Percentiles rank a stretch among this genome's conserved stretches.
Conservation (phyloP, 331 rosid species). For the Pyracantha coccinea region DNA sequence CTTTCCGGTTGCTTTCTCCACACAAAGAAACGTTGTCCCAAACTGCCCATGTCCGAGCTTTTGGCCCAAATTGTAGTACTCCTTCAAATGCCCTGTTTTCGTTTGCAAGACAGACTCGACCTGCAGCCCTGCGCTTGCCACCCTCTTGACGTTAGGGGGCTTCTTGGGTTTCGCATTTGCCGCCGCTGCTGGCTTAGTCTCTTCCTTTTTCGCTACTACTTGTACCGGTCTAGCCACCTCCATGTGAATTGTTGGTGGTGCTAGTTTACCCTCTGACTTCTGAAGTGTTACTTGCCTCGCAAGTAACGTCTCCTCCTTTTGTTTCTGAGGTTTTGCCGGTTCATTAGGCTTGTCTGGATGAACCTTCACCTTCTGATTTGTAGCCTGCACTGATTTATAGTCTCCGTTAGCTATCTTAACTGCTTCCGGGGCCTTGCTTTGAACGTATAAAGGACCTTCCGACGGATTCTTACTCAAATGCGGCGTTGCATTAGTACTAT, state of each 20-base stretch:
- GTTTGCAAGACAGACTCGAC: constrained; percentile 51
- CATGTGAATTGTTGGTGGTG: neutral
- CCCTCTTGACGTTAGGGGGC: constrained; percentile 37
- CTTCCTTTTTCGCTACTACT: constrained; percentile 6
- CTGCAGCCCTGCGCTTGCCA: constrained; percentile 56
- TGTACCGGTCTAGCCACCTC: neutral
- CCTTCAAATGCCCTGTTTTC: constrained; percentile 57
- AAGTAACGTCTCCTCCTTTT: neutral
- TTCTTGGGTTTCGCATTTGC: constrained; percentile 18
- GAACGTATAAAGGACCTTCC: constrained; percentile 17
- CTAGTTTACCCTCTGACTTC: constrained; percentile 6
- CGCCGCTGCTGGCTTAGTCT: constrained; percentile 8
- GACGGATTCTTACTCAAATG: constrained; percentile 2
- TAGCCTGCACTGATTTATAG: neutral
- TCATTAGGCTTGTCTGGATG: constrained; percentile 7
- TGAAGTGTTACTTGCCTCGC: neutral
- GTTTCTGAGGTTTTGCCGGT: neutral
- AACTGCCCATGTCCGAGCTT: constrained; percentile 85
- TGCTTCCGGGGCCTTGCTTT: constrained; percentile 53
- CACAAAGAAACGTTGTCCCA: constrained; percentile 71
- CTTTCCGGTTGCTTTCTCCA: constrained; percentile 54
- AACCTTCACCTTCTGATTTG: neutral
- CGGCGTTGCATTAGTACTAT: neutral
- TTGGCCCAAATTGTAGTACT: constrained; percentile 44
- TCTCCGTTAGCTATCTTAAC: constrained; percentile 34